Evolutionary conservation across 177 flowering plant species (phyloP).

Genomic region (Vitis hybrid): DNA sequence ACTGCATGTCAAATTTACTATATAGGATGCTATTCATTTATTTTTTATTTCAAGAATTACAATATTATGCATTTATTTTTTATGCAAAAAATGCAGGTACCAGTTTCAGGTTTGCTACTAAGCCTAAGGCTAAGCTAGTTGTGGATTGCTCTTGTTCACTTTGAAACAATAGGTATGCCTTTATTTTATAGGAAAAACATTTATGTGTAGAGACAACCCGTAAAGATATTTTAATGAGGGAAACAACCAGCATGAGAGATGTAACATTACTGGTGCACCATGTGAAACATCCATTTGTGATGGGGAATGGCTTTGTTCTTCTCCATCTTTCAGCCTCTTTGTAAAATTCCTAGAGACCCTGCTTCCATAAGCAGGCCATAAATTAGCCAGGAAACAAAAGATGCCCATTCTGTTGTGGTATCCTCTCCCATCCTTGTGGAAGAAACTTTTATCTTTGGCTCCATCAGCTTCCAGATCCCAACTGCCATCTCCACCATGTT

Average conservation of each 20-base stretch:
- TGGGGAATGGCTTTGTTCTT: constrained; percentile 32
- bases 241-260: neutral
- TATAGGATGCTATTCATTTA: too few relatives aligned
- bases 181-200: too few relatives aligned
- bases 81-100: too few relatives aligned
- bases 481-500: constrained; percentile 18
- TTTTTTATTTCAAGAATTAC: too few relatives aligned
- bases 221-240: too few relatives aligned
- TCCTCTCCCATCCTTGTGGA: constrained; percentile 27
- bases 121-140: too few relatives aligned
- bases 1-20: too few relatives aligned
- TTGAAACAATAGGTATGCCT: too few relatives aligned
- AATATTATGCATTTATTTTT: too few relatives aligned
- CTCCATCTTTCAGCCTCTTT: constrained; percentile 47
- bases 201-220: too few relatives aligned
- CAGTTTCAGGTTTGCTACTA: too few relatives aligned
- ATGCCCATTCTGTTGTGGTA: constrained; percentile 18
- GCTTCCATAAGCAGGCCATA: neutral
- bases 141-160: too few relatives aligned
- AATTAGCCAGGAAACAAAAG: constrained; percentile 5
- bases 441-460: constrained; percentile 23
- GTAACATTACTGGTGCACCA: constrained; percentile 26
- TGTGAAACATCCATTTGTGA: constrained; percentile 23
- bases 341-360: constrained; percentile 27
- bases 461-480: constrained; percentile 34